phyloP scores from a whole-genome alignment of 106 monocot genomes.

The Dioscorea zingiberensis region DNA sequence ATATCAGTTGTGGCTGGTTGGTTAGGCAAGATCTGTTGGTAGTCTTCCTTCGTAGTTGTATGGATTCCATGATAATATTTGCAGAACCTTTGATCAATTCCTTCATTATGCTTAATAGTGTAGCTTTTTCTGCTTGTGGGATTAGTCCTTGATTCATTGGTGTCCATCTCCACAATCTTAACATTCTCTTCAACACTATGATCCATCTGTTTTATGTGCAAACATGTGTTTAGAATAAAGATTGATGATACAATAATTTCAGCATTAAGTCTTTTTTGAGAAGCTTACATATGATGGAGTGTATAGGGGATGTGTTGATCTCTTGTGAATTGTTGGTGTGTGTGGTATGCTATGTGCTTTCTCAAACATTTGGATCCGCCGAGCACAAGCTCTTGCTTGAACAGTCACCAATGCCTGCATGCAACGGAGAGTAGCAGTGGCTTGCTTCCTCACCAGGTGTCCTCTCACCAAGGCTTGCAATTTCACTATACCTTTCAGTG shows the following conservation, averaged over 20 bases:
- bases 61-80: neutral
- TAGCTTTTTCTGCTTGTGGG: constrained; percentile 28
- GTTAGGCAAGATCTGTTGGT: constrained; percentile 9
- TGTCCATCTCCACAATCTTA: constrained; percentile 41
- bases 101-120: constrained; percentile 3
- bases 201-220: constrained; percentile 14
- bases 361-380: constrained; percentile 15
- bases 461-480: constrained; percentile 49
- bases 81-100: constrained; percentile 20
- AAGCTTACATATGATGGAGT: constrained; percentile 25
- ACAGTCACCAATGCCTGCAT: constrained; percentile 40
- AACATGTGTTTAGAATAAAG: neutral
- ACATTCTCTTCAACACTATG: constrained; percentile 20
- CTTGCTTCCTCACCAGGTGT: constrained; percentile 39
- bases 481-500: constrained; percentile 54
- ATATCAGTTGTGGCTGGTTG: constrained; percentile 16
- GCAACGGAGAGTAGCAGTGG: constrained; percentile 33
- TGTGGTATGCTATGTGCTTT: constrained; percentile 5
- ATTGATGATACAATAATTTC: no score
- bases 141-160: constrained; percentile 19
- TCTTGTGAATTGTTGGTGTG: constrained; percentile 12
- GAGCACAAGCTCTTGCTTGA: constrained; percentile 40
- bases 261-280: neutral
- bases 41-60: neutral
- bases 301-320: constrained; percentile 14